Evolutionary conservation across 306 rosid genomes (phyloP).

Genomic region (Hippophae gyantsensis): DNA sequence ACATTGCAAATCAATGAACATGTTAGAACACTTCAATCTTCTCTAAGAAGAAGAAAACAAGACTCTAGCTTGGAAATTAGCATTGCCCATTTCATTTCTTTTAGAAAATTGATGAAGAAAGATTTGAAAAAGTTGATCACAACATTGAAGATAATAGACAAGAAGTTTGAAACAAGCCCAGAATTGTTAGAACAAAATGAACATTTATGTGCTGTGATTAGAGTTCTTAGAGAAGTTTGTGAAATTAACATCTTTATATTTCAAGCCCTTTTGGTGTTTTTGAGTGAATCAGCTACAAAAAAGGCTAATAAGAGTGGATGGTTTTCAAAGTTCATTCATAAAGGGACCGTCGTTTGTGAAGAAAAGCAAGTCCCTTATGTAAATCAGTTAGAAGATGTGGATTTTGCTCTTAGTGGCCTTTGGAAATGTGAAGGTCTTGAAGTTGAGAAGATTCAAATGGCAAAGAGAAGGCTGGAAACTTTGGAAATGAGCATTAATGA

Average conservation of each 20-base stretch:
- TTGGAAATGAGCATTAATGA: slow-evolving; percentile 43
- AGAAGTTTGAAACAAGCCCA: slow-evolving; percentile 5
- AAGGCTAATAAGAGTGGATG: slow-evolving; percentile 33
- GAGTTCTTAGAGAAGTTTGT: slow-evolving; percentile 24
- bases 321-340: slow-evolving; percentile 44
- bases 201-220: slow-evolving; percentile 19
- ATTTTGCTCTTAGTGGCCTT: slow-evolving; percentile 25
- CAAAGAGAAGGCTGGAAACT: slow-evolving; percentile 28
- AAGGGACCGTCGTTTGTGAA: slow-evolving; percentile 26
- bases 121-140: slow-evolving; percentile 32
- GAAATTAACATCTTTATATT: slow-evolving; percentile 17
- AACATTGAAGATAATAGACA: slow-evolving; percentile 16
- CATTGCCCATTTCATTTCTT: slow-evolving; percentile 28
- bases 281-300: slow-evolving; percentile 16
- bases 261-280: slow-evolving; percentile 23
- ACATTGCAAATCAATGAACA: slow-evolving; percentile 41
- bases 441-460: slow-evolving; percentile 20
- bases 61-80: slow-evolving; percentile 33
- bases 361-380: slow-evolving; percentile 11
- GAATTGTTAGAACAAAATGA: not conserved
- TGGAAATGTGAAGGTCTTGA: slow-evolving; percentile 11
- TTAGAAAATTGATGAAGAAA: slow-evolving; percentile 49
- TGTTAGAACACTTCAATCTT: slow-evolving; percentile 44
- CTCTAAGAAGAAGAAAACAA: slow-evolving; percentile 57
- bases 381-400: slow-evolving; percentile 40